Evolutionary conservation across 176 grass and related monocot species (phyloP), one percentile per base, ranked within the genome.

Genomic region (Cymbopogon citratus): DNA sequence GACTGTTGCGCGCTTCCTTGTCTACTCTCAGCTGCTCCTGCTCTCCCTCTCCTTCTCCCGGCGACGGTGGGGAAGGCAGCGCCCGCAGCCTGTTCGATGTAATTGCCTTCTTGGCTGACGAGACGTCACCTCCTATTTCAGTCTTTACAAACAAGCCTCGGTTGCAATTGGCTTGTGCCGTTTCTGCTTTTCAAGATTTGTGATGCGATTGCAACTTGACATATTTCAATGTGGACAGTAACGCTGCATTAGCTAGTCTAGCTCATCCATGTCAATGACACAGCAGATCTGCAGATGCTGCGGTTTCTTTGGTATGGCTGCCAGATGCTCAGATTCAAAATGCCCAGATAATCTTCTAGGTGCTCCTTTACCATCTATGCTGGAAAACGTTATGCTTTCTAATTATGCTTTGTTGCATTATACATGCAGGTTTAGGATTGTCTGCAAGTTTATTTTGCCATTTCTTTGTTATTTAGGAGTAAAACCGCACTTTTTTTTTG

Each of bases 61-160:
- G 46, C 9, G 46, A 69, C 13, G 34, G 41, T 40, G 52, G 76
- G 33, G 43, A 81, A 49, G 69, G 49, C 48, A 18, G 28, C 61
- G 66, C 35, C 40, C 48, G 25, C 44, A 48, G 74, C 9, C 51
- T 63, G 80, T 79, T 86, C 71, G 83, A 94, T 63, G 91, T 91
- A 94, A 91, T 36, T 76, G 12, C 60, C 6, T 68, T 56, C n/a
- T 0, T 24, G 56, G n/a, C 56, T 57, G 52, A 57, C 52, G 52
- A 23, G 15, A 28, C 59, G 16, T 5, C 68, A 69, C 46, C 6
- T 61, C 7, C 63, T 44, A 0, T 44, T 68, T 56, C 2, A 44
- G 1, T 63, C n/a, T 16, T 83, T 24, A 21, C 10, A 12, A 49
- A 52, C 49, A 63, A 66, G 38, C 40, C 31, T 75, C 0, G 6